Percentiles rank a stretch among this genome's conserved stretches.
phyloP scores from a whole-genome alignment of 305 asterid species.

The Petunia hybrid region DNA sequence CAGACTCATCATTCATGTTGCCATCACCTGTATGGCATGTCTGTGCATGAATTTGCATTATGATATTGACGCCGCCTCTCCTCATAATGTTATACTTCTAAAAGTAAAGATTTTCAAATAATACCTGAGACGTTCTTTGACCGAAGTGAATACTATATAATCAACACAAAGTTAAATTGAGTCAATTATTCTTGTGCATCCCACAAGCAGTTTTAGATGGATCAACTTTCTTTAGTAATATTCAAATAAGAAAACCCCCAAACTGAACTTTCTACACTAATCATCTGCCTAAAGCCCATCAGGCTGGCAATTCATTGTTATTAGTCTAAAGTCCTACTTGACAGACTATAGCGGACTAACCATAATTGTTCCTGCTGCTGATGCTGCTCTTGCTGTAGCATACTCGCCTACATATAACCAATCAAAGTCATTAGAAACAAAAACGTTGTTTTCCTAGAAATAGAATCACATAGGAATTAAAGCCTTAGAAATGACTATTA shows the following conservation, averaged over 20 bases:
- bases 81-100: too few species aligned
- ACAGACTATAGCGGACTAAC: constrained; percentile 28
- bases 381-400: constrained; percentile 46
- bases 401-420: constrained; percentile 40
- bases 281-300: background rate
- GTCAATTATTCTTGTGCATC: too few species aligned
- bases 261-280: background rate
- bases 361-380: constrained; percentile 45
- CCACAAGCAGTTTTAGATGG: too few species aligned
- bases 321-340: constrained; percentile 7
- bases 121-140: background rate
- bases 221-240: too few species aligned
- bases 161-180: background rate
- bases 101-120: too few species aligned
- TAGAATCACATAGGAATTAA: background rate
- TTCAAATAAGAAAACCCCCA: too few species aligned
- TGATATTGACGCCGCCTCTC: too few species aligned
- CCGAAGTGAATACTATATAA: background rate
- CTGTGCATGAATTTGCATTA: too few species aligned
- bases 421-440: background rate
- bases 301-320: background rate
- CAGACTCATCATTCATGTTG: too few species aligned
- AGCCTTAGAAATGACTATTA: background rate
- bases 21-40: too few species aligned
- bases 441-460: background rate